These are phyloP conservation scores for Lactarius tabidus DNA, from an alignment of 768 basidiomycete species.

Conservation along the genomic window DNA sequence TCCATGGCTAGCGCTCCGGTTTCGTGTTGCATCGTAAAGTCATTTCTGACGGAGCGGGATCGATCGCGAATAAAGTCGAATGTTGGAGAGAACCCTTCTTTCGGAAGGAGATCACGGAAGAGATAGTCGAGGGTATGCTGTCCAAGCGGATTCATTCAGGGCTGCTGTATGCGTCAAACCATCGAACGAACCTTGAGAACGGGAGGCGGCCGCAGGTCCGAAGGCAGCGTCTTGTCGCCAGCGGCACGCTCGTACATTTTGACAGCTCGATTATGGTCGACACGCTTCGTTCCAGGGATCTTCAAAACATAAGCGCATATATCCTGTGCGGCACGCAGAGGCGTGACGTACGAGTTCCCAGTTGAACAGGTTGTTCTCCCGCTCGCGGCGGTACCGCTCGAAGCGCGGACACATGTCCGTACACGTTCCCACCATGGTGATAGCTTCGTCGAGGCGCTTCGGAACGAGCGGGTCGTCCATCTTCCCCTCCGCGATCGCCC, in stretches of 20 bases:
- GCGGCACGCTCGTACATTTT: conserved; percentile 95
- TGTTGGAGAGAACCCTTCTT: conserved; percentile 63
- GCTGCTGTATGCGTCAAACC: conserved; percentile 6
- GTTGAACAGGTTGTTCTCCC: conserved; percentile 81
- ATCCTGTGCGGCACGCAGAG: conserved; percentile 4
- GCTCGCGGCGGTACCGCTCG: conserved; percentile 86
- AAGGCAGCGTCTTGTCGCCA: conserved; percentile 87
- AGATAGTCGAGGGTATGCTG: conserved; percentile 90
- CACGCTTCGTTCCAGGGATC: conserved; percentile 79
- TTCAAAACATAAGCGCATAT: conserved; percentile 40
- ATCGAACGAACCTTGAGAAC: conserved; percentile 60
- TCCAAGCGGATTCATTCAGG: background rate
- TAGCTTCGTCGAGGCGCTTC: conserved; percentile 82
- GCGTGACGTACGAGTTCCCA: conserved; percentile 71
- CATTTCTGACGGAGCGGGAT: conserved; percentile 83
- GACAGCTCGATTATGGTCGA: conserved; percentile 84
- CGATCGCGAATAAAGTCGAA: conserved; percentile 90
- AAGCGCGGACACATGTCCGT: conserved; percentile 92
- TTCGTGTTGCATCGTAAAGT: conserved; percentile 91
- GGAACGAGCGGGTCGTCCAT: conserved; percentile 84
- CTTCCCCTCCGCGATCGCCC: conserved; percentile 74
- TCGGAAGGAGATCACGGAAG: conserved; percentile 73
- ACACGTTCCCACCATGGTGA: conserved; percentile 91
- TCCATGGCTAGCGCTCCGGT: conserved; percentile 75
- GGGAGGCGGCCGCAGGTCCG: conserved; percentile 83